Percentiles rank a stretch among this genome's conserved stretches.
These are phyloP conservation scores for Lactarius hengduanensis DNA, from an alignment of 768 basidiomycete genomes.

Conservation along the genomic window DNA sequence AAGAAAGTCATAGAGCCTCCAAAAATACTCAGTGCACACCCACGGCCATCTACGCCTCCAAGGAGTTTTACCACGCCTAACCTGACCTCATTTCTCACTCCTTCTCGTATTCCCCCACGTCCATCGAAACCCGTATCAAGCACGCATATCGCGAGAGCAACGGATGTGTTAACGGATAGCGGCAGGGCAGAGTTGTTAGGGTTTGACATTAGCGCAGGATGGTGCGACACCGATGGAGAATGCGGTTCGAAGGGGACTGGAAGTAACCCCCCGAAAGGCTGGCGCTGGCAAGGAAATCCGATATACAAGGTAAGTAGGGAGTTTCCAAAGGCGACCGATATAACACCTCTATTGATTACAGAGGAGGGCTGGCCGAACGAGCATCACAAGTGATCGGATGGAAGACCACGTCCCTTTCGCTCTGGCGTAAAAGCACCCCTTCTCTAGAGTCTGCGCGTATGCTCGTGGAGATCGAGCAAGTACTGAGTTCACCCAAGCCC, in stretches of 20 bases:
- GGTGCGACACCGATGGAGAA: constrained; percentile 38
- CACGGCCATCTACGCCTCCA: constrained; percentile 22
- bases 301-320: constrained; percentile 45
- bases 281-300: constrained; percentile 41
- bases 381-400: constrained; percentile 18
- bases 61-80: constrained; percentile 5
- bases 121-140: constrained; percentile 48
- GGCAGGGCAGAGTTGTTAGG: constrained; percentile 51
- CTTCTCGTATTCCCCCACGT: background rate
- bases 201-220: constrained; percentile 52
- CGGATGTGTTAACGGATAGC: constrained; percentile 51
- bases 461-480: constrained; percentile 17
- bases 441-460: constrained; percentile 20
- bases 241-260: constrained; percentile 50
- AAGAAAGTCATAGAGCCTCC: constrained; percentile 16
- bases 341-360: background rate
- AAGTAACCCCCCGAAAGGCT: constrained; percentile 58
- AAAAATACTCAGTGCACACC: background rate
- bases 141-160: constrained; percentile 52
- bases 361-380: constrained; percentile 24
- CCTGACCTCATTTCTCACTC: constrained; percentile 6
- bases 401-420: constrained; percentile 13
- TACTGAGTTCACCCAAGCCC: background rate
- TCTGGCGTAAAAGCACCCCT: constrained; percentile 23
- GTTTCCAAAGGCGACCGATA: background rate